These are phyloP conservation scores for Aspergillus biplanus DNA, from an alignment of 495 filamentous ascomycete genomes.

Conservation along the genomic window DNA sequence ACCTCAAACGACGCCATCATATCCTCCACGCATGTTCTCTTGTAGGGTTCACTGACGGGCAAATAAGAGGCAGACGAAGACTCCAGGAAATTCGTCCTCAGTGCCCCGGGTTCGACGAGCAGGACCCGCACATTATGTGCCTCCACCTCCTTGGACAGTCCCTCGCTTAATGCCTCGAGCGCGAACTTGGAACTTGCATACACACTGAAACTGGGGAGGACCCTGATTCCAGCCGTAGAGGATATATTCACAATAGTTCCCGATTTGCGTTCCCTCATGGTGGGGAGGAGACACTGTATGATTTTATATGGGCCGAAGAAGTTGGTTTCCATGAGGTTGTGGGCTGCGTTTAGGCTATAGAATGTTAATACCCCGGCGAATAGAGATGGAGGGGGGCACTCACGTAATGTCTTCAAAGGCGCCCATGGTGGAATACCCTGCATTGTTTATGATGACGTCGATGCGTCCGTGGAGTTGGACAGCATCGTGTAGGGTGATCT, in stretches of 20 bases:
- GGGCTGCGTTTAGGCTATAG: too few relatives aligned
- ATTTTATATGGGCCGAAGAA: slow-evolving; percentile 50
- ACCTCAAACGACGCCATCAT: slow-evolving; percentile 31
- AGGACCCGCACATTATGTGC: slow-evolving; percentile 37
- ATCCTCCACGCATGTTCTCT: slow-evolving; percentile 33
- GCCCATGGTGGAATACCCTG: slow-evolving; percentile 32
- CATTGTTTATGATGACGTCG: slow-evolving; percentile 38
- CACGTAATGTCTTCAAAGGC: slow-evolving; percentile 32
- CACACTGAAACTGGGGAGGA: slow-evolving; percentile 17
- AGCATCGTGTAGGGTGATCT: not conserved
- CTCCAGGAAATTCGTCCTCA: slow-evolving; percentile 35
- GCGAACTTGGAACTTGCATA: slow-evolving; percentile 37
- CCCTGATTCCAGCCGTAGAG: slow-evolving; percentile 25
- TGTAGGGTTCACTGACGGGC: slow-evolving; percentile 35
- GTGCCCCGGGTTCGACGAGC: slow-evolving; percentile 41
- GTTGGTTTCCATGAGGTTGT: too few relatives aligned
- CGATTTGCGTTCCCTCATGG: slow-evolving; percentile 42
- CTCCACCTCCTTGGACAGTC: slow-evolving; percentile 29
- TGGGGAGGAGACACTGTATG: slow-evolving; percentile 41
- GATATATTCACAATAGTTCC: slow-evolving; percentile 52
- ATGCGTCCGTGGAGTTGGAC: slow-evolving; percentile 23
- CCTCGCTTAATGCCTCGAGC: slow-evolving; percentile 34
- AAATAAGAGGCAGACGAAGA: slow-evolving; percentile 21
- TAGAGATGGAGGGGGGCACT: too few relatives aligned
- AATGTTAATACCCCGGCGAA: too few relatives aligned